phyloP scores from a whole-genome alignment of 169 alveolate species.

The Cryptosporidium meleagridis region DNA sequence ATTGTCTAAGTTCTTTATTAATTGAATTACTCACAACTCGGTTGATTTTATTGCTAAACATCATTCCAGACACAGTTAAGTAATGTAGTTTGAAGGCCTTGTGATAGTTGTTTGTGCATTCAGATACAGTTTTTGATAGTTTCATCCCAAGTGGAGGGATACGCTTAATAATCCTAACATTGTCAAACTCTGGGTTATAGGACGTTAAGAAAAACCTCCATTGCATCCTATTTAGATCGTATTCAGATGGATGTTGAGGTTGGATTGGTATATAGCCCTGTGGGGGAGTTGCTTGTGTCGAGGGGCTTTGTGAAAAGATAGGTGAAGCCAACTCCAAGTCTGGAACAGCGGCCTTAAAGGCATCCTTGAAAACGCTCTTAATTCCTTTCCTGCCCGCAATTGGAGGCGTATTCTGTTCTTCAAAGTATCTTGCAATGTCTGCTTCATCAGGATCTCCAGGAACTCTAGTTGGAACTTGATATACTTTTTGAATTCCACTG shows the following conservation, averaged over 20 bases:
- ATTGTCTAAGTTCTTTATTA: slow-evolving; percentile 38
- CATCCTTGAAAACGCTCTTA: not conserved
- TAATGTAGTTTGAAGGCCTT: slow-evolving; percentile 28
- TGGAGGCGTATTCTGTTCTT: slow-evolving; percentile 23
- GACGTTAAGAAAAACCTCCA: slow-evolving; percentile 25
- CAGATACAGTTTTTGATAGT: slow-evolving; percentile 26
- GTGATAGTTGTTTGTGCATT: slow-evolving; percentile 4
- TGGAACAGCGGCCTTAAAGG: not conserved
- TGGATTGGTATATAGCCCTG: not conserved
- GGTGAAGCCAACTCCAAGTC: slow-evolving; percentile 8
- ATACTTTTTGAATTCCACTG: not conserved
- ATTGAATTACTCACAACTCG: not conserved
- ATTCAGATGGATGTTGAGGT: slow-evolving; percentile 1
- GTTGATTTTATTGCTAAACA: slow-evolving; percentile 16
- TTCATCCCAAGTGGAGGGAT: slow-evolving; percentile 57
- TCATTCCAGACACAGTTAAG: slow-evolving; percentile 34
- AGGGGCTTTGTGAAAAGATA: not conserved
- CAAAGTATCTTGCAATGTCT: slow-evolving; percentile 4
- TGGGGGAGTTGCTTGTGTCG: not conserved
- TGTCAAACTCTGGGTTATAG: slow-evolving; percentile 28
- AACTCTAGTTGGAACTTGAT: not conserved
- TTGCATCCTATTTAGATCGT: slow-evolving; percentile 59
- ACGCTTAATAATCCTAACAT: slow-evolving; percentile 5
- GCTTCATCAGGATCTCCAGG: not conserved
- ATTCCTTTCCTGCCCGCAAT: not conserved